Evolutionary conservation across 768 basidiomycete genomes (phyloP).

Genomic region (Terana coerulea): DNA sequence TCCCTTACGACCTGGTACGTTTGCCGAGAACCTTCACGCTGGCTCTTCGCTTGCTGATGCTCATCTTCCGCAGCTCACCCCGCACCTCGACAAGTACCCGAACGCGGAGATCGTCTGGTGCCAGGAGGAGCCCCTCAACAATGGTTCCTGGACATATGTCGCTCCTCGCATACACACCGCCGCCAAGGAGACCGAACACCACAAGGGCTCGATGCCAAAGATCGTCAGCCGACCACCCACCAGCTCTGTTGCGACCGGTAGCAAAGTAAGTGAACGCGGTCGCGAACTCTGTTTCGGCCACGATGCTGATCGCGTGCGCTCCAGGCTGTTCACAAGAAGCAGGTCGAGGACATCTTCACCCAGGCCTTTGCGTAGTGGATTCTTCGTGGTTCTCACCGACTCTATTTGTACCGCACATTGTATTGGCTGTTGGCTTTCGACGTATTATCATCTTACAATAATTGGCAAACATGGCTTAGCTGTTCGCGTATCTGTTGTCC

Average conservation of each 20-base stretch:
- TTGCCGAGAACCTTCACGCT: background rate
- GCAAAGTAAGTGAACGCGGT: conserved; percentile 56
- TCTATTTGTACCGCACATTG: background rate
- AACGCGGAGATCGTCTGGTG: conserved; percentile 91
- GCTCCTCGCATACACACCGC: conserved; percentile 93
- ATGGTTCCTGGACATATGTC: conserved; percentile 96
- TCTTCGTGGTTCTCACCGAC: background rate
- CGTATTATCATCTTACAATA: background rate
- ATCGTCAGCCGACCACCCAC: conserved; percentile 94
- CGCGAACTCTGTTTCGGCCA: background rate
- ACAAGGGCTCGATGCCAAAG: conserved; percentile 84
- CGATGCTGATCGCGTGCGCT: conserved; percentile 22
- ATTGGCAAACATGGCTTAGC: background rate
- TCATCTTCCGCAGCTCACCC: conserved; percentile 59
- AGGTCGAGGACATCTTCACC: conserved; percentile 73
- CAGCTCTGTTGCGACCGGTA: conserved; percentile 88
- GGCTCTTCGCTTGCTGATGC: conserved; percentile 4
- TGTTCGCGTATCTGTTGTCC: no score
- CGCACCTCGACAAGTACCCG: conserved; percentile 94
- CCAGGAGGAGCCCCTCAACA: conserved; percentile 93
- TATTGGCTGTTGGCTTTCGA: background rate
- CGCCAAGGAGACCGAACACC: conserved; percentile 85
- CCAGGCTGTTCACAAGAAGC: conserved; percentile 83
- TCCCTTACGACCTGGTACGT: conserved; percentile 91
- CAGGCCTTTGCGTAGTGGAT: conserved; percentile 46